A percentile compares a stretch with the other conserved stretches of the same genome.
These are phyloP conservation scores for Backusella tuberculispora DNA, from an alignment of 192 early-diverging fungal species.

Conservation along the genomic window DNA sequence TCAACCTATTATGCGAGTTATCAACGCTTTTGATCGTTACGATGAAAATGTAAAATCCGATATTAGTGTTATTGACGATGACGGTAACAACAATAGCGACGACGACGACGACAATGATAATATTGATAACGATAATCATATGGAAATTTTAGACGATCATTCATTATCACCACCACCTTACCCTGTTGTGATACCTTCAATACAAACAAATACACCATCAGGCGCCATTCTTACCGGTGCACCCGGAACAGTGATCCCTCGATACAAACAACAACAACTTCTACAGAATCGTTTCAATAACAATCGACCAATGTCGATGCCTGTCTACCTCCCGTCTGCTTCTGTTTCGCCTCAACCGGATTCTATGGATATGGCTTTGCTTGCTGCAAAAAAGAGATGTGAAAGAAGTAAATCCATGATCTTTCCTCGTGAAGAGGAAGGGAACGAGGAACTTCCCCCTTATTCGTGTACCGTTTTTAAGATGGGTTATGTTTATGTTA, in stretches of 20 bases:
- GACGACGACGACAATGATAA: not conserved
- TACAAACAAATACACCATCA: constrained; percentile 23
- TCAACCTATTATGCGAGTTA: not conserved
- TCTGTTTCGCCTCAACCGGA: not conserved
- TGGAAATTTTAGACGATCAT: constrained; percentile 8
- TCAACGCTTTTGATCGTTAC: constrained; percentile 8
- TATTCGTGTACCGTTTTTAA: constrained; percentile 52
- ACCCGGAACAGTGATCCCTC: constrained; percentile 5
- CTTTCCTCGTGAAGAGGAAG: constrained; percentile 46
- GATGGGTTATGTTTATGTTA: constrained; percentile 54
- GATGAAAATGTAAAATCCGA: not conserved
- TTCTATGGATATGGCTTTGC: not conserved
- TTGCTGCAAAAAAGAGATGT: not conserved
- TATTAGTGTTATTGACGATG: not conserved
- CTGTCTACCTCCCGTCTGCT: constrained; percentile 5
- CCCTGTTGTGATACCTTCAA: constrained; percentile 14
- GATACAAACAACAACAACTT: not conserved
- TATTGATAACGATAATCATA: not conserved
- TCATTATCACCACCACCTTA: constrained; percentile 10
- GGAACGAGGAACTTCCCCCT: constrained; percentile 45
- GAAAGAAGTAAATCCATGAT: constrained; percentile 17
- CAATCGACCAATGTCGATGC: constrained; percentile 20
- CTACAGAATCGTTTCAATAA: not conserved
- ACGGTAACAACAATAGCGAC: not conserved
- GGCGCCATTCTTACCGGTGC: not conserved